Evolutionary conservation across 805 yeast species (phyloP).

Genomic region (Candida suzukii): DNA sequence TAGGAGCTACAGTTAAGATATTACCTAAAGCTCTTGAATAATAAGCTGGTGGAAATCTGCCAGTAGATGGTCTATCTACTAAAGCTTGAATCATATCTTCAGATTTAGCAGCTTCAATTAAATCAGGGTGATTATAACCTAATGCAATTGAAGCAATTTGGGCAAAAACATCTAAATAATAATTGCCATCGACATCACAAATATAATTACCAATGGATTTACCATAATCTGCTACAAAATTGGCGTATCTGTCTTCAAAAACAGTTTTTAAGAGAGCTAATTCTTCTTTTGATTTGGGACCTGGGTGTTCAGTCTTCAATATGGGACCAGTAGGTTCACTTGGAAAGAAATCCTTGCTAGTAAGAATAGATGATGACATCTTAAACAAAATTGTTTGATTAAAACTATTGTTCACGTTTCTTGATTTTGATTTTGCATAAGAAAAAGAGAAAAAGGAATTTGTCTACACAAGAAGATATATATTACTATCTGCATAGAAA

Average conservation of each 20-base stretch:
- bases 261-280: constrained; percentile 62
- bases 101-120: constrained; percentile 60
- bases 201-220: constrained; percentile 76
- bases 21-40: constrained; percentile 43
- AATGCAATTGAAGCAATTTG: constrained; percentile 82
- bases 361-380: no score
- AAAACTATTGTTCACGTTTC: no score
- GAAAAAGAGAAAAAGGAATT: no score
- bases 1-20: constrained; percentile 68
- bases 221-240: constrained; percentile 69
- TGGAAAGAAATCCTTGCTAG: no score
- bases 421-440: no score
- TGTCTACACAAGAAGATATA: no score
- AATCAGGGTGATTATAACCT: constrained; percentile 80
- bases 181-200: constrained; percentile 75
- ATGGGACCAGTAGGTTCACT: no score
- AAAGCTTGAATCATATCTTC: constrained; percentile 66
- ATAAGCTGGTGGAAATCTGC: constrained; percentile 71
- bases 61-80: constrained; percentile 79
- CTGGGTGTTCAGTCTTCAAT: no score
- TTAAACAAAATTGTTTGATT: no score
- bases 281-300: no score
- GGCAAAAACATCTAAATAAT: constrained; percentile 66
- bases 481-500: no score
- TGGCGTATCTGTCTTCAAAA: constrained; percentile 57